These are phyloP conservation scores for Pleurozium schreberi DNA, from an alignment of 225 moss, liverwort and hornwort genomes.

Conservation along the genomic window DNA sequence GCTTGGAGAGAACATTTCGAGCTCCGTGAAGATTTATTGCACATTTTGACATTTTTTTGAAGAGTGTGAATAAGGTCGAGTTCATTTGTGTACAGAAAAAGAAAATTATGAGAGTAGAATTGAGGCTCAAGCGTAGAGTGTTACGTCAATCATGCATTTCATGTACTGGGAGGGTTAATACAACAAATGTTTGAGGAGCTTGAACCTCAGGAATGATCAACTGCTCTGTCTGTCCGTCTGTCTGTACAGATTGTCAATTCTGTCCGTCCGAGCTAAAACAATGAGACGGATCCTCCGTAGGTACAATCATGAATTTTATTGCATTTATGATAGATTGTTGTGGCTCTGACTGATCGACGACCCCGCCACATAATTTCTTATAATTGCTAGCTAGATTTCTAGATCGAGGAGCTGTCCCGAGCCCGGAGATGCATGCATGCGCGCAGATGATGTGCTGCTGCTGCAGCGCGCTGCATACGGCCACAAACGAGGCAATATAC, in stretches of 20 bases:
- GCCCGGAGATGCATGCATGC: background rate
- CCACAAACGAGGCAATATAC: conserved; percentile 32
- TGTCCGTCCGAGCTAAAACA: background rate
- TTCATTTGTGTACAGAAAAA: background rate
- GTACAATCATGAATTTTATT: conserved; percentile 11
- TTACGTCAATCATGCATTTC: background rate
- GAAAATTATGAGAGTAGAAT: too few species aligned
- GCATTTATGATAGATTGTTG: background rate
- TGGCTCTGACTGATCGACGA: background rate
- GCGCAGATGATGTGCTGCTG: background rate
- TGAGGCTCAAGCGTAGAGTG: background rate
- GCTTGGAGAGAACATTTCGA: background rate
- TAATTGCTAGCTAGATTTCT: background rate
- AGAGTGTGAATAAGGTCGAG: too few species aligned
- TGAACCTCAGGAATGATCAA: background rate
- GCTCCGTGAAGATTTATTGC: background rate
- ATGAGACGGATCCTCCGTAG: background rate
- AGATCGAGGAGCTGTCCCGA: background rate
- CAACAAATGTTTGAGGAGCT: background rate
- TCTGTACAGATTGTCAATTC: background rate
- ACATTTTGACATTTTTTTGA: too few species aligned
- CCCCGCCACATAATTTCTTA: background rate
- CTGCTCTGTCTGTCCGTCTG: background rate
- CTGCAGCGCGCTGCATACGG: background rate
- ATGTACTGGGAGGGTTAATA: background rate